These are phyloP conservation scores for Athelia psychrophila DNA, from an alignment of 1,284 basidiomycete species.

Conservation along the genomic window DNA sequence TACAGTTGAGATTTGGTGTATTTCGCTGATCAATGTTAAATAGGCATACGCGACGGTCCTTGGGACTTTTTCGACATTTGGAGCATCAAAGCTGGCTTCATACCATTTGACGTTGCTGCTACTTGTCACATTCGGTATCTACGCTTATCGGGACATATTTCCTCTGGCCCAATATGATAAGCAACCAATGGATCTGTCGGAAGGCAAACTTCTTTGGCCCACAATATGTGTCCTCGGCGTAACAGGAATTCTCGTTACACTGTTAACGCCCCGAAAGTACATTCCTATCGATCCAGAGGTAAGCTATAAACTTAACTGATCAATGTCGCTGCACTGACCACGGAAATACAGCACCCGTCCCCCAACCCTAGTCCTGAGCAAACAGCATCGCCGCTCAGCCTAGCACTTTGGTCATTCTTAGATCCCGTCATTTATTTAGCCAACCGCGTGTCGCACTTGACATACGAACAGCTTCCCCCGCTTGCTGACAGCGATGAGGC, in stretches of 20 bases:
- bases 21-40: background rate
- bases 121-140: background rate
- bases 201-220: background rate
- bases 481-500: background rate
- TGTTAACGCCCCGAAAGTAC: background rate
- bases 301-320: background rate
- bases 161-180: background rate
- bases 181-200: background rate
- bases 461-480: background rate
- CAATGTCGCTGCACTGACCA: background rate
- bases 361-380: conserved; percentile 30
- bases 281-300: background rate
- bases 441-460: conserved; percentile 2
- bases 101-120: background rate
- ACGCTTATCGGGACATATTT: background rate
- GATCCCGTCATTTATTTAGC: conserved; percentile 25
- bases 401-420: conserved; percentile 36
- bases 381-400: conserved; percentile 29
- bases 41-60: conserved; percentile 16
- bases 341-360: background rate
- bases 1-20: background rate
- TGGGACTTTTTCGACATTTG: conserved; percentile 2
- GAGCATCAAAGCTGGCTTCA: background rate
- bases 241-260: background rate
- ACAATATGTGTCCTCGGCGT: background rate